Evolutionary conservation across 2,329 filamentous ascomycete genomes (phyloP).

Genomic region (Geosmithia flava): DNA sequence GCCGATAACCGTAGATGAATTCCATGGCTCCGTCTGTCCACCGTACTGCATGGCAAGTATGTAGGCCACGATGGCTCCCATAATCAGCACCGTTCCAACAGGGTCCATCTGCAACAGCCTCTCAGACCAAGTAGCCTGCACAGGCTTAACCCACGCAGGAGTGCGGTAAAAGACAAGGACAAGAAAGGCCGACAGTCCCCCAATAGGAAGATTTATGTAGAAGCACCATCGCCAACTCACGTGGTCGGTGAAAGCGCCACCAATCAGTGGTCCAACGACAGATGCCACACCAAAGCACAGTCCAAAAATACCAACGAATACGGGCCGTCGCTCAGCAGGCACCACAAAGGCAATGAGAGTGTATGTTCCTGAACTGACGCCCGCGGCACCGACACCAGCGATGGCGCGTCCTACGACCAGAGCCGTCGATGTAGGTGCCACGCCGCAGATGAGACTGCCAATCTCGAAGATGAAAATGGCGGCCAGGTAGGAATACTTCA

Average conservation of each 20-base stretch:
- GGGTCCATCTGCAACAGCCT: slow-evolving; percentile 30
- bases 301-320: slow-evolving; percentile 12
- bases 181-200: slow-evolving; percentile 12
- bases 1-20: slow-evolving; percentile 18
- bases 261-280: slow-evolving; percentile 12
- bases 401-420: slow-evolving; percentile 40
- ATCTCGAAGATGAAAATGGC: slow-evolving; percentile 40
- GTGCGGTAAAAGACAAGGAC: slow-evolving; percentile 23
- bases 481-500: slow-evolving; percentile 34
- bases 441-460: slow-evolving; percentile 37
- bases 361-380: slow-evolving; percentile 27
- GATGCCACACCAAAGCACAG: slow-evolving; percentile 11
- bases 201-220: slow-evolving; percentile 19
- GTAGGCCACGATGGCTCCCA: slow-evolving; percentile 24
- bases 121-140: slow-evolving; percentile 12
- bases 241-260: slow-evolving; percentile 13
- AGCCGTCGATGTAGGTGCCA: slow-evolving; percentile 30
- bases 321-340: slow-evolving; percentile 9
- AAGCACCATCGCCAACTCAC: slow-evolving; percentile 16
- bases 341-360: slow-evolving; percentile 29
- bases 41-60: slow-evolving; percentile 30
- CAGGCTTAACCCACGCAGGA: slow-evolving; percentile 18
- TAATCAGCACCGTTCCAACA: slow-evolving; percentile 23
- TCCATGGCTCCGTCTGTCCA: slow-evolving; percentile 25
- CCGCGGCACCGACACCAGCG: slow-evolving; percentile 31